Evolutionary conservation across 192 early-diverging fungal genomes (phyloP), one percentile per base, ranked within the genome.

Genomic region (Umbelopsis sp.): DNA sequence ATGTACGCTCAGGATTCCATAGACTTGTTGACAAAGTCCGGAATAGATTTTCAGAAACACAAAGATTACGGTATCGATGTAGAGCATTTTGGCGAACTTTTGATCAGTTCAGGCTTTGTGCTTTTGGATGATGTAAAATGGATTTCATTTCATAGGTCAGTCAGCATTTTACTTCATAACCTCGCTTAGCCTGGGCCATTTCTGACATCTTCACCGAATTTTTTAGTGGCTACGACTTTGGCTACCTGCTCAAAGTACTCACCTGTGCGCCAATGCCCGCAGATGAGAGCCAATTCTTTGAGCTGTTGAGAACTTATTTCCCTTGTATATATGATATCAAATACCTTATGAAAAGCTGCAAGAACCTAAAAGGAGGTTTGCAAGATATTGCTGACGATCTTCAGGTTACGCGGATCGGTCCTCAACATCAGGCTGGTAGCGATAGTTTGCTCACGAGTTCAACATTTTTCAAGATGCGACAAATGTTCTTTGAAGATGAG

Each of bases 1-100:
- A 99, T 99, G 98, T 99, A 97, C 74, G 98, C 98, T 13, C 97
- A 96, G 80, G 95, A 98, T 78, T 99, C 98, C 8, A 98, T 99
- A 66, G 98, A 99, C 61, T 80, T 99, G 49, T 82, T 99, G 74
- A 91, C 89, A 41, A 99, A 99, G 74, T 96, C 96, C 20, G 98
- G 98, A 3, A 98, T 99, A 61, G 97, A 99, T 80, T 99, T 99
- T 82, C 90, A 94, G 74, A 93, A 93, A 75, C 90, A 98, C 78
- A 94, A 97, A 67, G 94, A 98, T 74, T 94, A 89, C 73, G 98
- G 98, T 11, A 97, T 99, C 58, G 94, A 98, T 73, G 89, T 95
- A 11, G 89, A 93, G 47, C 91, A 96, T 71, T 99, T 99, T 86
- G 98, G 97, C 51, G 98, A 98, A 79, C 85, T 99, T 16, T 79